Conservation (phyloP, 768 basidiomycete species). For the Termitomyces sp. region DNA sequence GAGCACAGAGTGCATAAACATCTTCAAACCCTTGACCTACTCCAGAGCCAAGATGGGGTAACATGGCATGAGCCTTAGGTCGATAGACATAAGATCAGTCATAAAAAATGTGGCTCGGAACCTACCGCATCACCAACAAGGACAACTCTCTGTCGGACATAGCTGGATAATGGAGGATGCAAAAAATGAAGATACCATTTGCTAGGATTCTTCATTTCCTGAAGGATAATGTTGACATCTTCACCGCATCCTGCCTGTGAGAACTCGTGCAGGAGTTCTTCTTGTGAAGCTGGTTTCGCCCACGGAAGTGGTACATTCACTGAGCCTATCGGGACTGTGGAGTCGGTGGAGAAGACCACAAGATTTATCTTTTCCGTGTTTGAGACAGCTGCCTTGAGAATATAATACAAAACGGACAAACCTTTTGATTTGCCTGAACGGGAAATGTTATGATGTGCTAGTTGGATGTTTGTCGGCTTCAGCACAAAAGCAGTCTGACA, state of each 20-base stretch:
- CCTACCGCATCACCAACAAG: conserved; percentile 52
- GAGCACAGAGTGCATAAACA: conserved; percentile 38
- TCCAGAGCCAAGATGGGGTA: conserved; percentile 55
- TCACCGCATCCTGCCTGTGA: conserved; percentile 38
- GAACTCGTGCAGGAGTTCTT: conserved; percentile 40
- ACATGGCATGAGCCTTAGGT: conserved; percentile 54
- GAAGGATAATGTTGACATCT: conserved; percentile 37
- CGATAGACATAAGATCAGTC: neutral
- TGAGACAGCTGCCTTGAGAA: neutral
- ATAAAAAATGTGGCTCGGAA: conserved; percentile 3
- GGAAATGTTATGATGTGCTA: conserved; percentile 55
- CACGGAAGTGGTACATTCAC: conserved; percentile 31
- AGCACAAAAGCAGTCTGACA: no score
- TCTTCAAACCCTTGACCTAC: conserved; percentile 62
- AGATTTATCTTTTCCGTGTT: conserved; percentile 36
- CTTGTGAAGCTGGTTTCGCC: conserved; percentile 35
- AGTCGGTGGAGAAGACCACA: conserved; percentile 37
- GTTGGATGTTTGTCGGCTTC: neutral
- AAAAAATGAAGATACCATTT: conserved; percentile 53
- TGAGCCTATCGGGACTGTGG: conserved; percentile 22
- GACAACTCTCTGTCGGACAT: conserved; percentile 38
- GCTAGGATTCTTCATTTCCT: conserved; percentile 40
- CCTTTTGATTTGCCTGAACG: conserved; percentile 38
- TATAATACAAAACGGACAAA: conserved; percentile 22
- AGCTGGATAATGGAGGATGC: conserved; percentile 42